These are phyloP conservation scores for Trichothecium sympodiale DNA, from an alignment of 2,329 filamentous ascomycete genomes.

Conservation along the genomic window DNA sequence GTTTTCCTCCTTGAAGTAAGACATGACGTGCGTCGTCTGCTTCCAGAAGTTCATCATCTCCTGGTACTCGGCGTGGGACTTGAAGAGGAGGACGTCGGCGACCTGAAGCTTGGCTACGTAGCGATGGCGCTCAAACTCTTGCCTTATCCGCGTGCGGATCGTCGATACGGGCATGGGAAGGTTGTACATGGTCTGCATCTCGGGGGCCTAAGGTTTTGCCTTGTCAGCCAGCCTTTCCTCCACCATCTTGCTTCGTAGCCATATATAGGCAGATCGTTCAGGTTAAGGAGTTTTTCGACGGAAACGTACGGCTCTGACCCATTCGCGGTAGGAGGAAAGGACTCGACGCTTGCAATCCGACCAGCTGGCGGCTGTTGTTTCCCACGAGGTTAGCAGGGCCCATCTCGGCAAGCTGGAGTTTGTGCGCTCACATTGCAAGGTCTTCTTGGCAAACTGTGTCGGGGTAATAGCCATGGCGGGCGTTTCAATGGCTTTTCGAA, in stretches of 20 bases:
- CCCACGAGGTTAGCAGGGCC: no score
- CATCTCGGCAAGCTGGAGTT: no score
- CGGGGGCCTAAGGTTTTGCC: conserved; percentile 58
- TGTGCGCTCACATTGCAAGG: conserved; percentile 58
- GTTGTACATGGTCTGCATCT: conserved; percentile 96
- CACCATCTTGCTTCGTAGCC: background rate
- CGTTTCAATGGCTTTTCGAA: conserved; percentile 18
- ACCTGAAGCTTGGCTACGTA: conserved; percentile 82
- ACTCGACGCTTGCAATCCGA: conserved; percentile 79
- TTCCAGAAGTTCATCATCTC: conserved; percentile 99
- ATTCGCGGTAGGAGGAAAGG: conserved; percentile 81
- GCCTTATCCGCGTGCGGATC: conserved; percentile 85
- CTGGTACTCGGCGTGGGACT: conserved; percentile 93
- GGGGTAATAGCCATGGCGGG: conserved; percentile 77
- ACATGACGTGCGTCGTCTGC: conserved; percentile 88
- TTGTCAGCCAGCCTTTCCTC: background rate
- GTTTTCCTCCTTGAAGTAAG: conserved; percentile 85
- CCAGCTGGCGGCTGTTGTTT: conserved; percentile 71
- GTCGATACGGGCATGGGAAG: conserved; percentile 77
- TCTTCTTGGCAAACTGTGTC: conserved; percentile 78
- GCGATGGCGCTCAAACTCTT: conserved; percentile 94
- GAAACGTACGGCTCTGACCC: conserved; percentile 89
- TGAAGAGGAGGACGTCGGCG: conserved; percentile 80
- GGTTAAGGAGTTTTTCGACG: no score
- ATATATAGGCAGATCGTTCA: no score